Conservation (phyloP, 257 asterid genomes). For the Penstemon newberryi region DNA sequence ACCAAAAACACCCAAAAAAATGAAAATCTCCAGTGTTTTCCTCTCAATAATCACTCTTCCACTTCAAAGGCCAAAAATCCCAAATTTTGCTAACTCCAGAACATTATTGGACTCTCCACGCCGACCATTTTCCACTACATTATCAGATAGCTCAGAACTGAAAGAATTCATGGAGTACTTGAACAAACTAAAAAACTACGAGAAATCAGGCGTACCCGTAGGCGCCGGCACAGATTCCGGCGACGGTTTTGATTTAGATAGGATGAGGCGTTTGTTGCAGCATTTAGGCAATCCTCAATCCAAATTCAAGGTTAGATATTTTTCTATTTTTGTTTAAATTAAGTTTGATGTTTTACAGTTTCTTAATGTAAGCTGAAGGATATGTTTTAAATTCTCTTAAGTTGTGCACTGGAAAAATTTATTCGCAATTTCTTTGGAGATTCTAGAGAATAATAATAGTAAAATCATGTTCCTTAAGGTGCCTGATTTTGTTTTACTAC, state of each 20-base stretch:
- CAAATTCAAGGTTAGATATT: conserved; percentile 65
- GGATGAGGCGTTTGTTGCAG: conserved; percentile 78
- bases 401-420: too few relatives aligned
- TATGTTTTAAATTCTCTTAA: too few relatives aligned
- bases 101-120: conserved; percentile 21
- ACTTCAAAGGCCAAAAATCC: conserved; percentile 14
- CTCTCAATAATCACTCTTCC: conserved; percentile 25
- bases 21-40: conserved; percentile 32
- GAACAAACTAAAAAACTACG: conserved; percentile 78
- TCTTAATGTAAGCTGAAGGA: not conserved
- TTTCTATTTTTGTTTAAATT: conserved; percentile 4
- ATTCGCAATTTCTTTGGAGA: too few relatives aligned
- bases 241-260: conserved; percentile 83
- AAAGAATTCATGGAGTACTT: conserved; percentile 58
- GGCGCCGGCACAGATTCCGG: conserved; percentile 85
- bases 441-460: too few relatives aligned
- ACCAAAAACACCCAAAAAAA: not conserved
- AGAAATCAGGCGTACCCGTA: conserved; percentile 78
- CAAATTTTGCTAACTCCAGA: conserved; percentile 19
- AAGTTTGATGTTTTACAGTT: not conserved
- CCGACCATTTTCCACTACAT: conserved; percentile 39
- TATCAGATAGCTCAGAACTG: conserved; percentile 46
- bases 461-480: too few relatives aligned
- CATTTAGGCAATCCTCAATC: conserved; percentile 78
- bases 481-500: too few relatives aligned